Base-by-base conservation (phyloP, 106 monocot species). In the Phalaenopsis aphrodite region DNA sequence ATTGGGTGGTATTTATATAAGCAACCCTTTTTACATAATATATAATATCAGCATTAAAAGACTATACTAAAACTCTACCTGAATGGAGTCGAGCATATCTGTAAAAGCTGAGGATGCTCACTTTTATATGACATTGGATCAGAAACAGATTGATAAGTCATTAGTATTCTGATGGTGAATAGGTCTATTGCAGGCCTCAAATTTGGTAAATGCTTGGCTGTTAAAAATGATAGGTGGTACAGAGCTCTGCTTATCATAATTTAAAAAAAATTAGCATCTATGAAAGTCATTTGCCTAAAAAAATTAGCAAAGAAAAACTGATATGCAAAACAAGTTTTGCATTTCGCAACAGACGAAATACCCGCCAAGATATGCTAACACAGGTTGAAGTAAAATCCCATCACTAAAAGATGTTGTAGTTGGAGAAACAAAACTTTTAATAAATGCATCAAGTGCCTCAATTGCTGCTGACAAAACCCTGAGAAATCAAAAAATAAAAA, bases 401-500 rank as follows among this genome's bases (percentile, higher is more conserved):
- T 79, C 64, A 85, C 82, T 75, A 55, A 66, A 75, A 79, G 80
- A 42, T 42, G 81, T 36, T 19, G 64, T n/a, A 30, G 55, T 83
- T 68, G 95, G 82, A 80, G 85, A 88, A 75, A 91, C 69, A 82
- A 95, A 99, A 79, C 83, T 99, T 81, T 82, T 87, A 84, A 99
- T 93, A 80, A 99, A 99, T 66, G 91, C 88, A 79, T 87, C 87
- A 52, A 99, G 91, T 76, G 99, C 94, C 80, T 99, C 99, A 61
- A 95, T 82, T 81, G 90, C 94, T 71, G 87, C 91, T 52, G 93
- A 91, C 72, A 94, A 82, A 41, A 99, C 93, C 75, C 98, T 94
- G 68, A 73, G 41, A 66, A 5, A 8, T 8, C 23, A 65, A 65
- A 65, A 65, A 41, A 74, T 64, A 69, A 67, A 57, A 30, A 30